phyloP scores from a whole-genome alignment of 805 yeast species.

The Candida coleopterorum region DNA sequence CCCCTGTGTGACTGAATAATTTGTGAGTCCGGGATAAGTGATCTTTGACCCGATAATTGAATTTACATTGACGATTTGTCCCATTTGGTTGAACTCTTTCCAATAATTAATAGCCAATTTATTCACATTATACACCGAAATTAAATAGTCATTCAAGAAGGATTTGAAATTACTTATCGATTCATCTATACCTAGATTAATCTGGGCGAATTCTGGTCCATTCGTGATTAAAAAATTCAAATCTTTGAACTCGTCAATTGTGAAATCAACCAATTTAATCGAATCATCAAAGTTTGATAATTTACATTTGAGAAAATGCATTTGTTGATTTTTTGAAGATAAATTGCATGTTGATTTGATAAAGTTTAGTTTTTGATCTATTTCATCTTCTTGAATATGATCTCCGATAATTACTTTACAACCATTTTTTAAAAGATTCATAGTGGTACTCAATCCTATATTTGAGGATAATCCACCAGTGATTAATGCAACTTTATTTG shows the following conservation, averaged over 20 bases:
- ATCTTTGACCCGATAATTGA: slow-evolving; percentile 28
- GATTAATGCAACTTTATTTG: slow-evolving; percentile 12
- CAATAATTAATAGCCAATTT: slow-evolving; percentile 11
- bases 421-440: slow-evolving; percentile 13
- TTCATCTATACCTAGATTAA: slow-evolving; percentile 9
- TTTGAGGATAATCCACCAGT: slow-evolving; percentile 17
- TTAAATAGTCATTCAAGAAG: slow-evolving; percentile 5
- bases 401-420: slow-evolving; percentile 16
- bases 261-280: slow-evolving; percentile 8
- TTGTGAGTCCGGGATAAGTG: slow-evolving; percentile 24
- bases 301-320: slow-evolving; percentile 9
- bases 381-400: slow-evolving; percentile 5
- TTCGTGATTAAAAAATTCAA: slow-evolving; percentile 12
- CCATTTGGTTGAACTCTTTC: slow-evolving; percentile 13
- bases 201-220: slow-evolving; percentile 13
- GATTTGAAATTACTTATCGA: slow-evolving; percentile 1
- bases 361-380: slow-evolving; percentile 5
- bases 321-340: slow-evolving; percentile 5
- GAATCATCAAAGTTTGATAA: slow-evolving; percentile 9
- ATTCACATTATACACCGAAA: slow-evolving; percentile 12
- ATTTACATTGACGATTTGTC: slow-evolving; percentile 35
- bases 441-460: slow-evolving; percentile 14
- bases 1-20: slow-evolving; percentile 32
- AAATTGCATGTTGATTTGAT: slow-evolving; percentile 4
- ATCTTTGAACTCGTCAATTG: slow-evolving; percentile 8